These are phyloP conservation scores for Primulina eburnea DNA, from an alignment of 257 asterid genomes.

Conservation along the genomic window DNA sequence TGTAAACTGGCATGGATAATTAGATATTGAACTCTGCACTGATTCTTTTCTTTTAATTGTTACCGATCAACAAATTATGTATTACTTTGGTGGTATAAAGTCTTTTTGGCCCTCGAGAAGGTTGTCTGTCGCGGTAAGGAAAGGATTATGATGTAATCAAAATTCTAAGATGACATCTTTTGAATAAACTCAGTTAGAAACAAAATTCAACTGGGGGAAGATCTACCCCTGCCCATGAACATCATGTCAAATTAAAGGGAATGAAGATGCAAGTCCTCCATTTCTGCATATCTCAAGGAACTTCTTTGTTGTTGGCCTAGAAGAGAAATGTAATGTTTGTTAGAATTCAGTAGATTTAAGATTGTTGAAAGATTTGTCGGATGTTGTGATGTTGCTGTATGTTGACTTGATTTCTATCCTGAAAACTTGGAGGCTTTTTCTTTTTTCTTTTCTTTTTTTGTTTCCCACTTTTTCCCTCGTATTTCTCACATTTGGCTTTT, in stretches of 20 bases:
- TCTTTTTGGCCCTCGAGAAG: not conserved
- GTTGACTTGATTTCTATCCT: not conserved
- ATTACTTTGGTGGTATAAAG: not conserved
- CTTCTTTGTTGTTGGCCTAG: not conserved
- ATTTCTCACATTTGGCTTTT: not conserved
- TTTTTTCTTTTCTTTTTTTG: not conserved
- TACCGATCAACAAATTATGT: not conserved
- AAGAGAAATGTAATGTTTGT: not conserved
- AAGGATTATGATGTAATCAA: not conserved
- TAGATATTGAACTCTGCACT: not conserved
- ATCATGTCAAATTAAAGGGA: not conserved
- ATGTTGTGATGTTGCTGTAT: not conserved
- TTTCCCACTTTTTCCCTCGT: not conserved
- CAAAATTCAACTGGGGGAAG: not conserved
- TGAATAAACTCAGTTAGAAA: not conserved
- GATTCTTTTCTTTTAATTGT: not conserved
- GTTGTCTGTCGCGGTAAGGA: not conserved
- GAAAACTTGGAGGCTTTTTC: not conserved
- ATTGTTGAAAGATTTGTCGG: not conserved
- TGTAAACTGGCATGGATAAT: not conserved
- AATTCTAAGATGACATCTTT: not conserved
- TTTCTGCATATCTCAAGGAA: not conserved
- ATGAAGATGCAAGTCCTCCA: not conserved
- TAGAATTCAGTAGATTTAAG: not conserved
- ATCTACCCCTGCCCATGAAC: not conserved